A percentile compares a stretch with the other conserved stretches of the same genome.
These are phyloP conservation scores for Geranium rotundifolium DNA, from an alignment of 345 rosid species.

Conservation along the genomic window DNA sequence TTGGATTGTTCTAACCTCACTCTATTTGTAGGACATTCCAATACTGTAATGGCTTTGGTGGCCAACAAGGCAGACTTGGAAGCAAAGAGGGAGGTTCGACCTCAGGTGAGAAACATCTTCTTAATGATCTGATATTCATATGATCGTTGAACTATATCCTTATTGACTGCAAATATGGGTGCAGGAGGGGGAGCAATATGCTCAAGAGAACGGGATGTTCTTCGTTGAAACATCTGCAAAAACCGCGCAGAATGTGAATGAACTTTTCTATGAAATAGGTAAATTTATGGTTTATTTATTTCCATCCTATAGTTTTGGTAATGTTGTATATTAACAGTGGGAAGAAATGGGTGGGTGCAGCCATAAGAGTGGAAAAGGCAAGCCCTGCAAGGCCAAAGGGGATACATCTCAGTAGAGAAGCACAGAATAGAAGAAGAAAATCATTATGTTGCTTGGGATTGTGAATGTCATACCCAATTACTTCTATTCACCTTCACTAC, in stretches of 20 bases:
- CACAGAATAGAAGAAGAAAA: conserved; percentile 23
- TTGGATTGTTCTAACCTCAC: background rate
- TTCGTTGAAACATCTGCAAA: conserved; percentile 38
- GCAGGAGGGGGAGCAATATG: conserved; percentile 25
- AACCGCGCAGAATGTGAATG: conserved; percentile 26
- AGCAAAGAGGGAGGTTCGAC: conserved; percentile 22
- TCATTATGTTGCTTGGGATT: conserved; percentile 29
- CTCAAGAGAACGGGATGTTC: conserved; percentile 35
- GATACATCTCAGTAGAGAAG: conserved; percentile 27
- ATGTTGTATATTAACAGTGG: background rate
- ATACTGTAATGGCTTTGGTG: conserved; percentile 30
- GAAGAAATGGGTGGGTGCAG: conserved; percentile 17
- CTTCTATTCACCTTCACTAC: too few species aligned
- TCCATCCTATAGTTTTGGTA: background rate
- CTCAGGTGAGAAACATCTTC: conserved; percentile 13
- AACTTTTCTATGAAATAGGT: conserved; percentile 32
- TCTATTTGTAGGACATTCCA: conserved; percentile 20
- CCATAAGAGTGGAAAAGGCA: conserved; percentile 35
- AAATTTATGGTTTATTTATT: background rate
- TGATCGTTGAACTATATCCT: conserved; percentile 33
- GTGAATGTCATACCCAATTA: too few species aligned
- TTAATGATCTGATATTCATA: background rate
- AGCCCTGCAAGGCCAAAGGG: conserved; percentile 30
- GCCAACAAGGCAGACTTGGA: conserved; percentile 32
- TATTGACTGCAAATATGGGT: too few species aligned